Evolutionary conservation across 73 alveolate species (phyloP).

Genomic region (Durusdinium trenchii): DNA sequence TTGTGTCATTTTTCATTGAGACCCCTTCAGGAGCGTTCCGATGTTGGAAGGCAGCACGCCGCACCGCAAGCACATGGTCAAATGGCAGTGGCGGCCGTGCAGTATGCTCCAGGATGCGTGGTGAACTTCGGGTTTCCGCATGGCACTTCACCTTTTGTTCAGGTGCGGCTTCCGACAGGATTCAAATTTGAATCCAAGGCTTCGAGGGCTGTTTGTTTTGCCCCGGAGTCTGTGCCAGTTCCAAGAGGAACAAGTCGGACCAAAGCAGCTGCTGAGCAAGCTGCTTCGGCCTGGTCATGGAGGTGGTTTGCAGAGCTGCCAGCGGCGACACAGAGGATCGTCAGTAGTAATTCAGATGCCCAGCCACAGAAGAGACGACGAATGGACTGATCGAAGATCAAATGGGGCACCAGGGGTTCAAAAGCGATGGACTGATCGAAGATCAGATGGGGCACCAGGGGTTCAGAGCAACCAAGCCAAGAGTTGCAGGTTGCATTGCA

Average conservation of each 20-base stretch:
- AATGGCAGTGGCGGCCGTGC: background rate
- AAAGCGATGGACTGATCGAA: background rate
- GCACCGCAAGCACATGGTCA: background rate
- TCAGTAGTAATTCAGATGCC: background rate
- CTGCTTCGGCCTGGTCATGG: constrained; percentile 7
- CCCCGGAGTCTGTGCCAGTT: background rate
- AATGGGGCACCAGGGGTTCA: background rate
- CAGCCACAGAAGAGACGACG: background rate
- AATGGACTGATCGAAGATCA: too few species aligned
- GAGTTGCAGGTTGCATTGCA: too few species aligned
- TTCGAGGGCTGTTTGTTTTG: background rate
- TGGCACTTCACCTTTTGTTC: background rate
- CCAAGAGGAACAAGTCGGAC: background rate
- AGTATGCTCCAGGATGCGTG: background rate
- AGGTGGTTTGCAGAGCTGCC: background rate
- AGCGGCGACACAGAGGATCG: background rate
- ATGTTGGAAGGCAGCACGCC: too few species aligned
- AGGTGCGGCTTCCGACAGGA: background rate
- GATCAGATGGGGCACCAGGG: too few species aligned
- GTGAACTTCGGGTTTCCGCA: background rate
- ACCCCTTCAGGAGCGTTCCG: constrained; percentile 18
- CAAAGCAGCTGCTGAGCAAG: background rate
- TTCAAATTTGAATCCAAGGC: background rate
- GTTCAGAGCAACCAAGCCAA: background rate
- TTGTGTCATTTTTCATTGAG: too few species aligned